Base-by-base conservation (phyloP, 2,329 filamentous ascomycete species). In the Trichoderma oligosporum region DNA sequence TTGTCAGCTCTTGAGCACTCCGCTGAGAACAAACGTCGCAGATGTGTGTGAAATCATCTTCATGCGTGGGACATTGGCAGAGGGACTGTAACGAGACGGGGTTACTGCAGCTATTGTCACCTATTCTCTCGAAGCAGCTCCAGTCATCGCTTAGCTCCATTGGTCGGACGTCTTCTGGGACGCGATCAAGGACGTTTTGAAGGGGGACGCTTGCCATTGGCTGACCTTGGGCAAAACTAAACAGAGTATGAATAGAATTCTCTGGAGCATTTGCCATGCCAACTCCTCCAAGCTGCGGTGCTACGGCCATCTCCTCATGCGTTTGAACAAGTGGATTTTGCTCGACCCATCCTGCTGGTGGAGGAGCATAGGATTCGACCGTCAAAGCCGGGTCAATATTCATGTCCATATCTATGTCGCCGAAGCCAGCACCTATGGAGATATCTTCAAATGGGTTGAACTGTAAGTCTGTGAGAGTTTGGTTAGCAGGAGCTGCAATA, bases 21-120 rank as follows among this genome's bases (percentile, higher is more conserved):
- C 14, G n/a, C 1, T 49, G 6, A 47, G 67, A 53, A 61, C 74
- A 76, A 1, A 38, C 25, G 12, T 63, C 53, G 60, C 61, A 63
- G 9, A 63, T 58, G 18, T 18, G 29, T 22, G 33, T 7, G 12
- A 12, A 18, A 25, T 42, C 14, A 14, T 16, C 11, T 29, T 2
- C 11, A 20, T 47, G 33, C 20, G 14, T 24, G 12, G 11, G 16
- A 12, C 36, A 52, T 12, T 52, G 24, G 12, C 48, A 52, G n/a
- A 22, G 6, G 11, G 35, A 29, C 6, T 25, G 14, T 25, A 29
- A 5, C 6, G 20, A 1, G 7, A 22, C 2, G 3, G 35, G 14
- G 5, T 41, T 52, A 6, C 12, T 8, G 36, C 48, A 52, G 2
- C 6, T 29, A 2, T 6, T 6, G 35, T 20, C 16, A n/a, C 4